A percentile compares a stretch with the other conserved stretches of the same genome.
Conservation (phyloP, 441 rosid genomes). For the Kokia cookei region DNA sequence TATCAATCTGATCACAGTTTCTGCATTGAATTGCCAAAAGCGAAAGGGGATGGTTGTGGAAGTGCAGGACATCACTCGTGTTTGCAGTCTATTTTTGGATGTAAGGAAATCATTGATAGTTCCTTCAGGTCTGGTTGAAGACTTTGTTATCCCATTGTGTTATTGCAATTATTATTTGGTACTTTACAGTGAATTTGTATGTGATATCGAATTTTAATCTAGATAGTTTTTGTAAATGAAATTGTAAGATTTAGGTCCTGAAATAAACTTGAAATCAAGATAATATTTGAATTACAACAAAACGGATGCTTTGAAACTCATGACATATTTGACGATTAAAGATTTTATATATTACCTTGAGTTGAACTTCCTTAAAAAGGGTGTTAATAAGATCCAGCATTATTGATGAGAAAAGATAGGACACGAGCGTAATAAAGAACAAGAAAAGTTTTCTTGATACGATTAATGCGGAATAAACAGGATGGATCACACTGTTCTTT, state of each 20-base stretch:
- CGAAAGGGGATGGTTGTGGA: conserved; percentile 73
- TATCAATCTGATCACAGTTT: conserved; percentile 77
- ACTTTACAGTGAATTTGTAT: neutral
- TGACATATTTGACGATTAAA: no score
- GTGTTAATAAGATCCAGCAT: no score
- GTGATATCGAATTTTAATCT: neutral
- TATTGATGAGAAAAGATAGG: no score
- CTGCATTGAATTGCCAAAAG: conserved; percentile 77
- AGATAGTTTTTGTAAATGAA: neutral
- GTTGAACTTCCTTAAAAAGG: no score
- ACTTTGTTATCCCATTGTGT: neutral
- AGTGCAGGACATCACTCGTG: conserved; percentile 67
- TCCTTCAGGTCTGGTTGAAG: neutral
- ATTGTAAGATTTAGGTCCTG: neutral
- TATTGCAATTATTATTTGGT: neutral
- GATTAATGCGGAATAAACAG: no score
- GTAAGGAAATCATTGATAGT: conserved; percentile 68
- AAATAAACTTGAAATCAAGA: neutral
- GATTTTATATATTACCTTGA: no score
- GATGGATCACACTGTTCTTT: no score
- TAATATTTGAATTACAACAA: no score
- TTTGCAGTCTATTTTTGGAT: conserved; percentile 65
- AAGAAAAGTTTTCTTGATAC: no score
- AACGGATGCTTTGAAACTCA: no score
- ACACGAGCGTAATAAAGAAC: no score